Evolutionary conservation across 2,329 filamentous ascomycete species (phyloP), one percentile per base, ranked within the genome.

Genomic region (Pestalotiopsis sp.): DNA sequence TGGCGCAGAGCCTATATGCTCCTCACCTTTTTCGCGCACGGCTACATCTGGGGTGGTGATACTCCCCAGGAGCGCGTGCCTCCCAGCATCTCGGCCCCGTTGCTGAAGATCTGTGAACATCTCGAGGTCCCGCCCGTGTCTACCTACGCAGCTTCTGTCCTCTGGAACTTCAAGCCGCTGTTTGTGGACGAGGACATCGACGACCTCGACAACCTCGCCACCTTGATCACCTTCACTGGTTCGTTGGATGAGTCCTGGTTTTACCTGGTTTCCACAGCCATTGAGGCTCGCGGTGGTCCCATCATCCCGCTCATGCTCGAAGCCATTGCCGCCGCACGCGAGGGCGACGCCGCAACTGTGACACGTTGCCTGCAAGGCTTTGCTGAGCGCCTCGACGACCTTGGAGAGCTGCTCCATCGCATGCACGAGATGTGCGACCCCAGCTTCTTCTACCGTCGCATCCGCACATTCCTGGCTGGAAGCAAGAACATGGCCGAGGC

Each of bases 171-270:
- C 86, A 95, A 95, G 80, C 93, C 95, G 0, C 87, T 98, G 67
- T 98, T 98, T 77, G 83, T 90, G 69, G 89, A 93, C 71, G 95
- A 98, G 79, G 87, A 89, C 45, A 89, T 96, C 68, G 93, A 97
- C 76, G 90, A 90, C 72, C 86, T 98, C 60, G 91, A 96, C 76
- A 98, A 99, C 75, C 87, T 99, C 68, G 91, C 93, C 56, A 96
- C 93, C 2, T 86, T 98, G 70, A 90, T 91, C 75, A 98, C 96
- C 17, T 97, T 98, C 77, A 98, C 96, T 17, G 96, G 96, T 65
- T 95, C 94, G 7, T 85, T 97, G 67, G 96, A 99, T 78, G 96
- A 99, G 82, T 97, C 96, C 71, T 99, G 96, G 96, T 99, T 99
- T 79, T 99, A 98, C 79, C 86, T 99, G 13, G 90, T 98, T 66